phyloP scores from a whole-genome alignment of 2,329 filamentous ascomycete genomes.

The Penicillium olsonii region DNA sequence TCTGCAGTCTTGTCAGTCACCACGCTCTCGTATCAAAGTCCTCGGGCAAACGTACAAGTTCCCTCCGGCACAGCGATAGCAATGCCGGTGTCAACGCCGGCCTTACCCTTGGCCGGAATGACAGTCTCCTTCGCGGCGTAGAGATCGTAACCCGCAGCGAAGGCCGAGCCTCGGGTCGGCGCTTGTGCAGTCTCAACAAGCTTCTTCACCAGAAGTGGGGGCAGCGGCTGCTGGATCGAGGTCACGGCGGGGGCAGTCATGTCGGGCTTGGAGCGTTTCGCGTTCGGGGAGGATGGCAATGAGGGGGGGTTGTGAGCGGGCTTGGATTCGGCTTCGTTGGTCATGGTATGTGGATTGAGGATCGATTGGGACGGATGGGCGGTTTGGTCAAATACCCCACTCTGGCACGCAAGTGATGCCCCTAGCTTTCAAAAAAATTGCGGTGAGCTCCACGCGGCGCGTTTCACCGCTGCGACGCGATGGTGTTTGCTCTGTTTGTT shows the following conservation, averaged over 20 bases:
- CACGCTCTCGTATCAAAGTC: background rate
- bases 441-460: conserved; percentile 26
- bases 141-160: conserved; percentile 91
- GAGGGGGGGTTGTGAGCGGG: conserved; percentile 54
- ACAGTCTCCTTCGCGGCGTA: conserved; percentile 74
- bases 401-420: background rate
- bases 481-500: conserved; percentile 12
- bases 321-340: conserved; percentile 39
- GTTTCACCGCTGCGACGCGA: conserved; percentile 27
- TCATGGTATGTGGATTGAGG: conserved; percentile 38
- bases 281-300: conserved; percentile 70
- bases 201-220: conserved; percentile 83
- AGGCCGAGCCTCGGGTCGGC: conserved; percentile 84
- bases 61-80: conserved; percentile 86
- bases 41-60: conserved; percentile 66
- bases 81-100: conserved; percentile 85
- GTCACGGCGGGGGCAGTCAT: conserved; percentile 37
- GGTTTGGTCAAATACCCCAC: background rate
- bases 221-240: conserved; percentile 46
- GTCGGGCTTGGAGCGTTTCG: conserved; percentile 74
- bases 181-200: conserved; percentile 75
- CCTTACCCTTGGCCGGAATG: conserved; percentile 81
- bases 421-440: conserved; percentile 17
- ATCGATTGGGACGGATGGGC: background rate
- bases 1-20: conserved; percentile 58